phyloP scores from a whole-genome alignment of 2,329 filamentous ascomycete genomes.

The Arachnomyces sp. region DNA sequence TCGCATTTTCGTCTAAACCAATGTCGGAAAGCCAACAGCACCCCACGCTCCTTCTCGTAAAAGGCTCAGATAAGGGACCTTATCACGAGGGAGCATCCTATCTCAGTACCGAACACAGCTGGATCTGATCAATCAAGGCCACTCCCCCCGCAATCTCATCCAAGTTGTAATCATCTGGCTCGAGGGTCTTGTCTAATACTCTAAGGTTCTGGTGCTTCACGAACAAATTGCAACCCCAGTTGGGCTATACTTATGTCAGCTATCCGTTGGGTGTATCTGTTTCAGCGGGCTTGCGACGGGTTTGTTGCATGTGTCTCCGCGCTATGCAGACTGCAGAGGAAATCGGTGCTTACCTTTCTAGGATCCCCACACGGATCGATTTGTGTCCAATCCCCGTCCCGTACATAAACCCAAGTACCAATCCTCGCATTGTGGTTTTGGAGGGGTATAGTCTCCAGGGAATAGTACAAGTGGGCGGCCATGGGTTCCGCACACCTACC shows the following conservation, averaged over 20 bases:
- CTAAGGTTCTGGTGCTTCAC: not conserved
- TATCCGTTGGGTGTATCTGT: too few species aligned
- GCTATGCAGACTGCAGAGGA: too few species aligned
- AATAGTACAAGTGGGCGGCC: constrained; percentile 2
- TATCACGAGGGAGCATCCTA: not conserved
- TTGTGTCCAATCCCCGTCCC: not conserved
- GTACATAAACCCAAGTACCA: not conserved
- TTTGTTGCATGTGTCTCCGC: too few species aligned
- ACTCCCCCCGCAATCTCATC: not conserved
- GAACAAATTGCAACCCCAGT: not conserved
- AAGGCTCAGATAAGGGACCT: too few species aligned
- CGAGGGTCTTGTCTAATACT: not conserved
- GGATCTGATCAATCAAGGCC: not conserved
- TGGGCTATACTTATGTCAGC: not conserved
- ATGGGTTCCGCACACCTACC: constrained; percentile 1
- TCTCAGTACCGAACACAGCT: not conserved
- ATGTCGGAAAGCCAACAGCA: too few species aligned
- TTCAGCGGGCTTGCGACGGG: too few species aligned
- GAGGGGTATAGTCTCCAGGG: not conserved
- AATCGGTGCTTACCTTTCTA: too few species aligned
- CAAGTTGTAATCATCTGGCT: not conserved
- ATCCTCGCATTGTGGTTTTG: constrained; percentile 1
- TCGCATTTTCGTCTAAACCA: too few species aligned
- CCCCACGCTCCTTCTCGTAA: too few species aligned
- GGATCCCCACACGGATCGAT: not conserved